Evolutionary conservation across 331 rosid species (phyloP), one percentile per base, ranked within the genome.

Genomic region (Spiraea crenata): DNA sequence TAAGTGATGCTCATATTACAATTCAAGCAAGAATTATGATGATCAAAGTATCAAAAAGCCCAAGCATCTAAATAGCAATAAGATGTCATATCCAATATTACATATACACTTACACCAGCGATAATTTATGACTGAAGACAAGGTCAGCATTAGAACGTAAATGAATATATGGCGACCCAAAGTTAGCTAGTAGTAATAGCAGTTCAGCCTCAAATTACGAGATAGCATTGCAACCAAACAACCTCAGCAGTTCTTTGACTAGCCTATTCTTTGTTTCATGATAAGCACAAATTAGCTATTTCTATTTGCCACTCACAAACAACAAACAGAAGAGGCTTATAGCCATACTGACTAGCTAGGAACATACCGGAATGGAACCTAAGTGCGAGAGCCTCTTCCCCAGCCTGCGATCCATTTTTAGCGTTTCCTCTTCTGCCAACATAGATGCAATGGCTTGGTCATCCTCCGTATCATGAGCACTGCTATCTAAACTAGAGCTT

Each of bases 381-480:
- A 93, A 84, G 89, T 93, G 99, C 37, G 89, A 85, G 37, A 93
- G 96, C 15, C 99, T 83, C 81, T 83, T 93, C 82, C 96, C 95
- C 13, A 91, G 91, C 88, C 56, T 84, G 79, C 77, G 73, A 17
- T 80, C 81, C 7, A 47, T 37, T 65, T 58, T 86, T 50, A 44
- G 72, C 70, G 74, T 75, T 77, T 84, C 90, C 3, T 85, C 93
- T 73, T 87, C 88, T 0, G 85, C 97, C 67, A 91, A 86, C 71
- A 91, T 82, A 57, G 73, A 83, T 7, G 99, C 99, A 81, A 93
- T 86, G 25, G 96, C 83, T 51, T 80, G 96, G 47, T 93, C 99
- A 83, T 93, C 97, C 83, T 93, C 97, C 10, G 97, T 89, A 16
- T 87, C 96, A 25, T 71, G 92, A n/a, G 80, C 61, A 76, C 91